A percentile compares a stretch with the other conserved stretches of the same genome.
These are phyloP conservation scores for Fusarium illudens DNA, from an alignment of 2,329 filamentous ascomycete species.

Conservation along the genomic window DNA sequence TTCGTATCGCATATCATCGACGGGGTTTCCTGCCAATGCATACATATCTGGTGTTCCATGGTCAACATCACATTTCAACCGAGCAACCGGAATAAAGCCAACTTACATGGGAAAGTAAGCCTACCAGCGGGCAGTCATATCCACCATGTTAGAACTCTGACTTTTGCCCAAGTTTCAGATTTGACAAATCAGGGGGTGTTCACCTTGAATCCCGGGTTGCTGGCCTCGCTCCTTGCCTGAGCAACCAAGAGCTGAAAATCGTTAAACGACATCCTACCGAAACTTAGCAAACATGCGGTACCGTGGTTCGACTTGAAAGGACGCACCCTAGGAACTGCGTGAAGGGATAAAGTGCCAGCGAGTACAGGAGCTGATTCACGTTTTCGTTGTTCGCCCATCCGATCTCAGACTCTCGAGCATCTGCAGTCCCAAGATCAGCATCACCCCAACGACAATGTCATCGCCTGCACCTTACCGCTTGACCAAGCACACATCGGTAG, in stretches of 20 bases:
- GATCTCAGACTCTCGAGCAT: constrained; percentile 60
- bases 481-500: constrained; percentile 77
- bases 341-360: constrained; percentile 65
- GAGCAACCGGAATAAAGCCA: neutral
- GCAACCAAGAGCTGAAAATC: constrained; percentile 66
- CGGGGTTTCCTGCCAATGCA: constrained; percentile 68
- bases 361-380: constrained; percentile 62
- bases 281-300: constrained; percentile 2
- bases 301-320: neutral
- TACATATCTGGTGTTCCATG: constrained; percentile 58
- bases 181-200: neutral
- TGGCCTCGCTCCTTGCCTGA: constrained; percentile 63
- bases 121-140: constrained; percentile 45
- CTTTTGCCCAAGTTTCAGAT: neutral
- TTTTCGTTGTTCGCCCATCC: constrained; percentile 64
- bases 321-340: constrained; percentile 59
- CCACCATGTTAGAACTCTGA: constrained; percentile 9
- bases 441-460: neutral
- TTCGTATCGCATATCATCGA: constrained; percentile 17
- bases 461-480: constrained; percentile 57
- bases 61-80: constrained; percentile 9
- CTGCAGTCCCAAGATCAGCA: constrained; percentile 45
- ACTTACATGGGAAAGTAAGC: constrained; percentile 70
- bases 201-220: constrained; percentile 65
- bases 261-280: constrained; percentile 62